Percentiles rank a stretch among this genome's conserved stretches.
Evolutionary conservation across 2,329 filamentous ascomycete species (phyloP).

Genomic region (Colletotrichum sp.): DNA sequence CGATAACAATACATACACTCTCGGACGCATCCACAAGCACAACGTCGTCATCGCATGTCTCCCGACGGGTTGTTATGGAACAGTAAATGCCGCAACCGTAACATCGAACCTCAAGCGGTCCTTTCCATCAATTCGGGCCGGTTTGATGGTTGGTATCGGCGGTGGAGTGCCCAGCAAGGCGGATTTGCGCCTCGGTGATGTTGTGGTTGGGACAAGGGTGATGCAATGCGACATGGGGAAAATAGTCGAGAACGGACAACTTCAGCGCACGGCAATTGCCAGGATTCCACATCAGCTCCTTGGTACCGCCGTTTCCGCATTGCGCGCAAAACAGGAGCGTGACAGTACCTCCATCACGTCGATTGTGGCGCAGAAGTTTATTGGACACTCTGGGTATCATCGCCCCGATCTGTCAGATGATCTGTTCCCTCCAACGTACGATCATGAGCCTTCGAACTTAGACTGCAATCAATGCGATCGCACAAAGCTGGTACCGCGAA

Average conservation of each 20-base stretch:
- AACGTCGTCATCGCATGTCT: constrained; percentile 6
- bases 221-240: constrained; percentile 26
- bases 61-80: neutral
- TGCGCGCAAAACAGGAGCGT: constrained; percentile 1
- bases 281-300: neutral
- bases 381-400: neutral
- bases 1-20: neutral
- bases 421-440: neutral
- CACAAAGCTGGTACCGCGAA: neutral
- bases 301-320: neutral
- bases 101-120: constrained; percentile 16
- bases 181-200: constrained; percentile 23
- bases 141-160: constrained; percentile 32
- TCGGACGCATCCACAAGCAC: neutral
- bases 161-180: constrained; percentile 25
- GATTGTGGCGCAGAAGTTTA: neutral
- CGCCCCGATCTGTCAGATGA: neutral
- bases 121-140: constrained; percentile 5
- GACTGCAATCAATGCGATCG: neutral
- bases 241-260: neutral
- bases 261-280: constrained; percentile 10
- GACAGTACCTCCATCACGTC: neutral
- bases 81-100: neutral
- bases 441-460: neutral
- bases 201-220: constrained; percentile 23